Base-by-base conservation (phyloP, 2,329 filamentous ascomycete genomes). In the Curvularia hawaiiensis region DNA sequence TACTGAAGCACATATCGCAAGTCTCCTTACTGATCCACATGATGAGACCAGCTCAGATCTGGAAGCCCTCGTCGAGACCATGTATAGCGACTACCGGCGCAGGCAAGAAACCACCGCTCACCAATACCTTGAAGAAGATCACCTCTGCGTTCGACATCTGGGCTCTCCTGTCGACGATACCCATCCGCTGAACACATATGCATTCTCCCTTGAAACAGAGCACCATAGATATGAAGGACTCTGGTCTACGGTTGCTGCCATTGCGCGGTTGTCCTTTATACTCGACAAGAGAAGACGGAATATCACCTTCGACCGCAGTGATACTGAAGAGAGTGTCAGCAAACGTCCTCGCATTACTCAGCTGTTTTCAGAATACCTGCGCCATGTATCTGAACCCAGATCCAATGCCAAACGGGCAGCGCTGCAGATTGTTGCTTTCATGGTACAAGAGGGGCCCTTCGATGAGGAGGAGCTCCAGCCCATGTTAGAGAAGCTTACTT, bases 51-150 rank as follows among this genome's bases (percentile, higher is more conserved):
- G 71, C 59, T 64, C 71, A 54, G 66, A 72, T 46, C 63, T 96
- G 6, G 85, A 89, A 61, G 84, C 84, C n/a, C 75, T 97, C 2
- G 72, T 88, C 33, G 88, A 92, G 44, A 81, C 84, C 4, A 77
- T 99, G n/a, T 89, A 88, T 79, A 79, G 79, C 9, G 94, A 97
- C 68, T 98, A 98, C 75, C 82, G 85, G 4, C 88, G 82, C 62
- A 84, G 92, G 59, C 82, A 86, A 35, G 87, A 90, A 47, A 86
- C 61, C 18, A 68, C 68, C 26, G 63, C 65, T 22, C 68, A 70
- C 41, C 72, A 74, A 35, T 74, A 68, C 56, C 81, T 98, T 11
- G 89, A 92, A 62, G 78, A 96, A n/a, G 87, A 91, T 59, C 90
- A 97, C 66, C 72, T 97, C 70, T 82, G 45, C 64, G 80, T 64